Conservation (phyloP, 495 filamentous ascomycete genomes). For the Annulohypoxylon nitens region DNA sequence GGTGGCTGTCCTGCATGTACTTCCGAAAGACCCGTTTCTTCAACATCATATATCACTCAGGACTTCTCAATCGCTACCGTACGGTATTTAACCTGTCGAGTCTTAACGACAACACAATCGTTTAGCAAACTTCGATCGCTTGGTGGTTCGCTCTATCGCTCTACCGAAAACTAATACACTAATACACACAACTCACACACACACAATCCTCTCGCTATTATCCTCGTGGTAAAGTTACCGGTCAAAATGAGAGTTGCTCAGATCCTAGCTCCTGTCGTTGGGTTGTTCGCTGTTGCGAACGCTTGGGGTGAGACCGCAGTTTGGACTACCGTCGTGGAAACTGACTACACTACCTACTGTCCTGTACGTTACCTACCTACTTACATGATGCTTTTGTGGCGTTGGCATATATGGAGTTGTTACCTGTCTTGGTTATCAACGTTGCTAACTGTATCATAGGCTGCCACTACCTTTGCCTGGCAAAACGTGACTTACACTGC, state of each 20-base stretch:
- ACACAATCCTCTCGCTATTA: slow-evolving; percentile 39
- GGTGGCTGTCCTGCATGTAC: slow-evolving; percentile 41
- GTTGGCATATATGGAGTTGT: not conserved
- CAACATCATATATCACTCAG: slow-evolving; percentile 43
- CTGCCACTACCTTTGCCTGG: slow-evolving; percentile 47
- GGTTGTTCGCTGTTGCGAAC: slow-evolving; percentile 50
- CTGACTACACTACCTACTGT: slow-evolving; percentile 56
- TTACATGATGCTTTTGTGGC: not conserved
- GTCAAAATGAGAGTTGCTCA: slow-evolving; percentile 56
- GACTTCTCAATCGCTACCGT: slow-evolving; percentile 48
- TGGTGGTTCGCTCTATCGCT: slow-evolving; percentile 20
- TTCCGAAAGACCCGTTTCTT: slow-evolving; percentile 23
- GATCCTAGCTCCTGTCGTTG: slow-evolving; percentile 53
- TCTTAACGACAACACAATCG: slow-evolving; percentile 49
- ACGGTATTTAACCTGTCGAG: slow-evolving; percentile 33
- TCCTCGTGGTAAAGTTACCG: slow-evolving; percentile 30
- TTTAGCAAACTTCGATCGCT: slow-evolving; percentile 45
- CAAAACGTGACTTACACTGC: slow-evolving; percentile 53
- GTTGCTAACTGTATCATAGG: slow-evolving; percentile 36
- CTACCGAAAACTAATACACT: slow-evolving; percentile 35
- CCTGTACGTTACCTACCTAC: slow-evolving; percentile 44
- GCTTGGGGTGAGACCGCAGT: slow-evolving; percentile 47
- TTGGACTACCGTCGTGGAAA: slow-evolving; percentile 51
- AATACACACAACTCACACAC: not conserved
- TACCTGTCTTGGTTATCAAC: not conserved